Evolutionary conservation across 169 alveolate genomes (phyloP).

Genomic region (Cryptosporidium bovis): DNA sequence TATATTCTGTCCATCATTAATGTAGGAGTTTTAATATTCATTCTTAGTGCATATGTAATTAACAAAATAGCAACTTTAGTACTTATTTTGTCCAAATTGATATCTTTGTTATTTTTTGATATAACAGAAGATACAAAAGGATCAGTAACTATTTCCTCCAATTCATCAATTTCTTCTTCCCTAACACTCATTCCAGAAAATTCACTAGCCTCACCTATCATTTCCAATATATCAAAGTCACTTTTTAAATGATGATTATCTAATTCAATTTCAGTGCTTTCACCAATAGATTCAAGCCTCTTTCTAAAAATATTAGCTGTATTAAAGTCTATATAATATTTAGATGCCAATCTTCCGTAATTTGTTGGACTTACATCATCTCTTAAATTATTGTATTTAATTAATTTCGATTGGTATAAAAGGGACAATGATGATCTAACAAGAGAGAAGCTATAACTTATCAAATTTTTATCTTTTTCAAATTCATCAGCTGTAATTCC

Average conservation of each 20-base stretch:
- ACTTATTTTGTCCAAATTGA: slow-evolving; percentile 76
- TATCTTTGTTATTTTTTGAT: slow-evolving; percentile 75
- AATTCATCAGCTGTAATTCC: slow-evolving; percentile 81
- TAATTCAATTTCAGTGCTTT: slow-evolving; percentile 72
- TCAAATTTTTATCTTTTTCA: slow-evolving; percentile 74
- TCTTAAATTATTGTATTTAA: slow-evolving; percentile 81
- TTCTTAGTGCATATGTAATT: slow-evolving; percentile 88
- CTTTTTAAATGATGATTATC: slow-evolving; percentile 33
- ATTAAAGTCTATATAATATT: slow-evolving; percentile 86
- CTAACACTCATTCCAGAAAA: slow-evolving; percentile 85
- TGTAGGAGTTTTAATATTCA: slow-evolving; percentile 87
- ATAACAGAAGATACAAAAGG: slow-evolving; percentile 73
- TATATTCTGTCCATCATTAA: slow-evolving; percentile 93
- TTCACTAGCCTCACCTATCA: slow-evolving; percentile 85
- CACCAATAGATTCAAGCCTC: slow-evolving; percentile 10
- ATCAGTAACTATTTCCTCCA: slow-evolving; percentile 77
- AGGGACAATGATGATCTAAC: slow-evolving; percentile 75
- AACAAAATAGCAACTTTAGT: slow-evolving; percentile 86
- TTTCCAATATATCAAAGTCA: slow-evolving; percentile 78
- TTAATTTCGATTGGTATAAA: slow-evolving; percentile 76
- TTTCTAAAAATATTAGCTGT: slow-evolving; percentile 83
- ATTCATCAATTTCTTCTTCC: slow-evolving; percentile 89
- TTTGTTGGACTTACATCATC: slow-evolving; percentile 86
- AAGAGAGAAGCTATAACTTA: slow-evolving; percentile 78
- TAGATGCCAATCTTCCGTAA: slow-evolving; percentile 90